These are phyloP conservation scores for Rhodofomes roseus DNA, from an alignment of 1,284 basidiomycete genomes.

Conservation along the genomic window DNA sequence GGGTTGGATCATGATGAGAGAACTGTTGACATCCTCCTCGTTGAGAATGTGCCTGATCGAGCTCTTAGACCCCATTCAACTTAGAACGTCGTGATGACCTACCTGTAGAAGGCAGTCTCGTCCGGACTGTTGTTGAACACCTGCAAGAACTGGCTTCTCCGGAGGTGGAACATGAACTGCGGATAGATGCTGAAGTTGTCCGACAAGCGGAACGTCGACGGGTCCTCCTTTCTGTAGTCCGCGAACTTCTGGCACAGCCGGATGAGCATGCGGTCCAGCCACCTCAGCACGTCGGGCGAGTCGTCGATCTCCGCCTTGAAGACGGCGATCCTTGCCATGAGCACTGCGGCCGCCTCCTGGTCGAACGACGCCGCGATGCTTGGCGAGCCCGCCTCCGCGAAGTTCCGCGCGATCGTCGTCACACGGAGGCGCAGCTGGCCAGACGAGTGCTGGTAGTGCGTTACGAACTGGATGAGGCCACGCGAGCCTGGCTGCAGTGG, in stretches of 20 bases:
- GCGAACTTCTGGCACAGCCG: conserved; percentile 99
- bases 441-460: conserved; percentile 97
- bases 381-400: conserved; percentile 94
- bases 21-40: conserved; percentile 99
- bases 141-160: conserved; percentile 97
- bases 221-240: conserved; percentile 98
- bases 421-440: conserved; percentile 94
- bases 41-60: conserved; percentile 84
- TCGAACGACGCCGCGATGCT: conserved; percentile 94
- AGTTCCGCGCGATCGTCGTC: conserved; percentile 95
- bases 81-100: conserved; percentile 16
- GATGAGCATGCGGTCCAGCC: conserved; percentile 99
- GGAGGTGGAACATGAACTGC: conserved; percentile 99
- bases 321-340: conserved; percentile 98
- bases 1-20: conserved; percentile 99
- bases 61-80: conserved; percentile 5
- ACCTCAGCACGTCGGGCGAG: conserved; percentile 93
- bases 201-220: conserved; percentile 87
- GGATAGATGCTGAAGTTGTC: conserved; percentile 99
- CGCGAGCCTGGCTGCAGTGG: conserved; percentile 88
- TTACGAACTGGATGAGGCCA: conserved; percentile 97
- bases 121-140: conserved; percentile 99
- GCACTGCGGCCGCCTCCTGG: conserved; percentile 96
- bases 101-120: conserved; percentile 98
- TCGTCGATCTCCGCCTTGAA: conserved; percentile 99